These are phyloP conservation scores for Backusella luteola DNA, from an alignment of 192 early-diverging fungal species.

Conservation along the genomic window DNA sequence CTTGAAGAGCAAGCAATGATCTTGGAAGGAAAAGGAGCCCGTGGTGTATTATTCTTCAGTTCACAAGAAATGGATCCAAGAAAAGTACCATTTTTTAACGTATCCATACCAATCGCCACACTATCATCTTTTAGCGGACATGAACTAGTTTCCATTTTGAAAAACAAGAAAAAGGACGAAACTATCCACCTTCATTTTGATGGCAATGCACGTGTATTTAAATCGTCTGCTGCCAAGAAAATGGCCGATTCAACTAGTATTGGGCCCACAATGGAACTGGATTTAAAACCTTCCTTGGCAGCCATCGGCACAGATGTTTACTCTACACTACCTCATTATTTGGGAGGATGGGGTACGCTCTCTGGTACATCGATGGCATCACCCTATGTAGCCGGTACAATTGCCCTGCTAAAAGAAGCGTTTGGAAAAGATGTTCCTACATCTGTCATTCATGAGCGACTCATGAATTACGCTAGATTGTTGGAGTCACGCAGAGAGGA, in stretches of 20 bases:
- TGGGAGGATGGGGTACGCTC: slow-evolving; percentile 41
- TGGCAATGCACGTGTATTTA: slow-evolving; percentile 35
- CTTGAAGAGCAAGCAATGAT: slow-evolving; percentile 60
- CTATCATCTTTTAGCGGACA: slow-evolving; percentile 54
- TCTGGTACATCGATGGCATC: slow-evolving; percentile 65
- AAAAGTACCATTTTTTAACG: slow-evolving; percentile 26
- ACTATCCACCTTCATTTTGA: slow-evolving; percentile 47
- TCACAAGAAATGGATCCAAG: slow-evolving; percentile 29
- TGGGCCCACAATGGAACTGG: slow-evolving; percentile 70
- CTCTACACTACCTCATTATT: slow-evolving; percentile 44
- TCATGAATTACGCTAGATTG: slow-evolving; percentile 31
- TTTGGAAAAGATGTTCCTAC: slow-evolving; percentile 18
- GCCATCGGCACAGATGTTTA: slow-evolving; percentile 53
- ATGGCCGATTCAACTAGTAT: slow-evolving; percentile 72
- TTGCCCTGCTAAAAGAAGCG: slow-evolving; percentile 45
- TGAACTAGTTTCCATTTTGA: slow-evolving; percentile 45
- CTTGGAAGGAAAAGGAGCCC: slow-evolving; percentile 57
- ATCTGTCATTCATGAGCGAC: slow-evolving; percentile 28
- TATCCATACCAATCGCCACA: slow-evolving; percentile 52
- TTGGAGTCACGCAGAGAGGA: not conserved
- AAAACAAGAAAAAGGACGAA: slow-evolving; percentile 36
- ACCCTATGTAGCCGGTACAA: slow-evolving; percentile 52
- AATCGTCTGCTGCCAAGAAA: slow-evolving; percentile 54
- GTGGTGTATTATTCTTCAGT: slow-evolving; percentile 65
- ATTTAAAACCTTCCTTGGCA: slow-evolving; percentile 50